Conservation (phyloP, 345 rosid genomes). For the Iberis pinnata region DNA sequence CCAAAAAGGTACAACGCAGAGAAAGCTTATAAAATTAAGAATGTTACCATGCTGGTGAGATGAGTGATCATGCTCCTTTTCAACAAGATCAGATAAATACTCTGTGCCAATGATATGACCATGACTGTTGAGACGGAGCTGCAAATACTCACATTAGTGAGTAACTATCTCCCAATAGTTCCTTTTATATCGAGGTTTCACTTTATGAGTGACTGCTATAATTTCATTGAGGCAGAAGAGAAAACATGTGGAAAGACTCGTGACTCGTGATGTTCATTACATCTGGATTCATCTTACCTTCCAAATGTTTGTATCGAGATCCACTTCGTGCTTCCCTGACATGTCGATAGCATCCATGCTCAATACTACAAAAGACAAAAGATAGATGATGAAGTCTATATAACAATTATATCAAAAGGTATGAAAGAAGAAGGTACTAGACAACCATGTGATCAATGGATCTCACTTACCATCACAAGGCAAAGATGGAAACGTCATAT, state of each 20-base stretch:
- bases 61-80: slow-evolving; percentile 57
- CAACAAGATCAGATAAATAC: slow-evolving; percentile 87
- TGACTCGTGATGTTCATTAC: slow-evolving; percentile 4
- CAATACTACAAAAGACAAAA: slow-evolving; percentile 45
- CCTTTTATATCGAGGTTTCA: not conserved
- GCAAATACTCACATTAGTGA: slow-evolving; percentile 39
- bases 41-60: slow-evolving; percentile 68
- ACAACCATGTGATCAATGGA: slow-evolving; percentile 1
- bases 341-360: slow-evolving; percentile 98
- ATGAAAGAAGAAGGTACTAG: not conserved
- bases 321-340: slow-evolving; percentile 99
- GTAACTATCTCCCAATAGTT: slow-evolving; percentile 11
- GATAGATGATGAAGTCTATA: slow-evolving; percentile 8
- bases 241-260: slow-evolving; percentile 11
- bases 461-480: slow-evolving; percentile 75
- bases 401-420: not conserved
- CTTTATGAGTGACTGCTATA: not conserved
- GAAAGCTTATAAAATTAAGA: slow-evolving; percentile 12
- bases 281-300: slow-evolving; percentile 48
- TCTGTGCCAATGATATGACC: slow-evolving; percentile 94
- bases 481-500: slow-evolving; percentile 80
- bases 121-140: slow-evolving; percentile 80
- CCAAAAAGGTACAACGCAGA: not conserved
- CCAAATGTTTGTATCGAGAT: slow-evolving; percentile 97
- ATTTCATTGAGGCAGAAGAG: not conserved